These are phyloP conservation scores for Fusarium mundagurra DNA, from an alignment of 2,329 filamentous ascomycete species.

Conservation along the genomic window DNA sequence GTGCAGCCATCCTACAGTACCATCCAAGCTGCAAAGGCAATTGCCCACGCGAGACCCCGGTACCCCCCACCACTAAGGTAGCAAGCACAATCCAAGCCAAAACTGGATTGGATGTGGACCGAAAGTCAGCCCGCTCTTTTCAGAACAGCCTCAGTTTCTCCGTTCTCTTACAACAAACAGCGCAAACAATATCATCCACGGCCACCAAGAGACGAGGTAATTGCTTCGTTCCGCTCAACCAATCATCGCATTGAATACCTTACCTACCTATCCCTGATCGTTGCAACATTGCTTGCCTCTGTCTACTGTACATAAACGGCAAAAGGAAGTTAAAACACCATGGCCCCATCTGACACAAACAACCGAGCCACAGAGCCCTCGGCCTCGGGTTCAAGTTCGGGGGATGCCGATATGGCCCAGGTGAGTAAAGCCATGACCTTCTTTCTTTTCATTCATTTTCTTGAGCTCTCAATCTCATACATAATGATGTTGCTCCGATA, in stretches of 20 bases:
- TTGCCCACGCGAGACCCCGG: neutral
- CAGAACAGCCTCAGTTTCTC: slow-evolving; percentile 7
- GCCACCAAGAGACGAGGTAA: neutral
- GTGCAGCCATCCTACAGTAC: neutral
- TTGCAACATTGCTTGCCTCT: neutral
- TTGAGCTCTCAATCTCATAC: neutral
- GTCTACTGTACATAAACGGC: neutral
- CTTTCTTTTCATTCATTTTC: neutral
- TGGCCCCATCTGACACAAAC: slow-evolving; percentile 26
- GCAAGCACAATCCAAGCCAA: neutral
- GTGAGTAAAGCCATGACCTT: slow-evolving; percentile 21
- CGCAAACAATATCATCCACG: neutral
- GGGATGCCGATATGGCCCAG: slow-evolving; percentile 42
- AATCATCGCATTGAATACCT: neutral
- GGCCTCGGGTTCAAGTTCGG: slow-evolving; percentile 21
- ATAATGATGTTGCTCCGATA: neutral
- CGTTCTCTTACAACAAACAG: slow-evolving; percentile 15
- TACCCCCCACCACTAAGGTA: neutral
- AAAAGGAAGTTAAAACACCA: neutral
- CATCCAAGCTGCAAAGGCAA: neutral
- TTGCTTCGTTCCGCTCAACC: neutral
- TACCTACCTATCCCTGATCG: neutral
- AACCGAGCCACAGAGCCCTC: slow-evolving; percentile 21
- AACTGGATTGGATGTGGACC: neutral
- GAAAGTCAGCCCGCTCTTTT: neutral